Conservation (phyloP, 306 rosid genomes). For the Glycyrrhiza uralensis region DNA sequence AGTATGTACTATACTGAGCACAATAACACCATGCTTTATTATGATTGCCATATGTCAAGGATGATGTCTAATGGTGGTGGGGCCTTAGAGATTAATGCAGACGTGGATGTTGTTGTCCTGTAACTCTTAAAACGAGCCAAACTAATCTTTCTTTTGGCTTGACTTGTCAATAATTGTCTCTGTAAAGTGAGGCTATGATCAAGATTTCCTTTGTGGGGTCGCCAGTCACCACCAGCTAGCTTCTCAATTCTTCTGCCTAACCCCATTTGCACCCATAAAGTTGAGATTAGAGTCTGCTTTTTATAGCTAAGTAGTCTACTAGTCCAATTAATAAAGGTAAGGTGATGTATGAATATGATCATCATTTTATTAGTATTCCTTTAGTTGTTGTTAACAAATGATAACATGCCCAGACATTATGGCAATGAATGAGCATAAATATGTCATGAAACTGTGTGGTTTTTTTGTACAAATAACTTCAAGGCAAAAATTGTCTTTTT, state of each 20-base stretch:
- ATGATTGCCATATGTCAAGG: slow-evolving; percentile 22
- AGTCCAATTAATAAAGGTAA: background rate
- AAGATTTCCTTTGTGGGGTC: slow-evolving; percentile 28
- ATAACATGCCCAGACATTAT: too few species aligned
- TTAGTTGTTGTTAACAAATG: too few species aligned
- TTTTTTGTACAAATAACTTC: too few species aligned
- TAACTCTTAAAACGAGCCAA: slow-evolving; percentile 16
- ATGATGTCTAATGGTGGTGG: slow-evolving; percentile 37
- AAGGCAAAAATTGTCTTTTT: too few species aligned
- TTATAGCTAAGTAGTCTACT: background rate
- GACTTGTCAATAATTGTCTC: slow-evolving; percentile 33
- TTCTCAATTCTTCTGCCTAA: slow-evolving; percentile 7
- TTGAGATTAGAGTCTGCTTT: background rate
- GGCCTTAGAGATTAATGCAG: slow-evolving; percentile 28
- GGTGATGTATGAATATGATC: slow-evolving; percentile 3
- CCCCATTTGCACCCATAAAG: background rate
- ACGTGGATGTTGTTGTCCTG: slow-evolving; percentile 35
- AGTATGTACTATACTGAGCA: slow-evolving; percentile 13
- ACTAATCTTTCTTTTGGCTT: slow-evolving; percentile 33
- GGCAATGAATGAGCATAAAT: too few species aligned
- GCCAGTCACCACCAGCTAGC: background rate
- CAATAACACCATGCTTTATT: background rate
- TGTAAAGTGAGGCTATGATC: slow-evolving; percentile 34
- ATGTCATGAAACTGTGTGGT: too few species aligned
- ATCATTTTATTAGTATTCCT: background rate